Conservation (phyloP, 768 basidiomycete genomes). For the Pisolithus sp. region DNA sequence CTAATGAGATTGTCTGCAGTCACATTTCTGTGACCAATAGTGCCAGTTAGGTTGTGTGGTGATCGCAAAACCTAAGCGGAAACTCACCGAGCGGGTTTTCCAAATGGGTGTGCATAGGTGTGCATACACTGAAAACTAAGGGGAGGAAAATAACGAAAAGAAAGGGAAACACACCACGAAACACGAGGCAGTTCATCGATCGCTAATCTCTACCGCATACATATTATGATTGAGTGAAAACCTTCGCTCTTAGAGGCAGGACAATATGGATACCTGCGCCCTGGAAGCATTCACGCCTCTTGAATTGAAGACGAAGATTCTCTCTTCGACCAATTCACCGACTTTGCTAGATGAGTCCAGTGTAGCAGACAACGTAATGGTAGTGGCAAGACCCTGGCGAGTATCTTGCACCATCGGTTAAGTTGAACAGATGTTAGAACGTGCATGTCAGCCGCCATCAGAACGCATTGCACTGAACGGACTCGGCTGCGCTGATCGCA, state of each 20-base stretch:
- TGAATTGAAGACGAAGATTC: not conserved
- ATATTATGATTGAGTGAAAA: slow-evolving; percentile 3
- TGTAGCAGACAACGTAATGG: too few relatives aligned
- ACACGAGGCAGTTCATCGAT: slow-evolving; percentile 32
- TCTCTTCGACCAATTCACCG: not conserved
- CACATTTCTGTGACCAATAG: too few relatives aligned
- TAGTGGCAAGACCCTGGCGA: not conserved
- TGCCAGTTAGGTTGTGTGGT: too few relatives aligned
- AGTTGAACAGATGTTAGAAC: not conserved
- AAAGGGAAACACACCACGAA: slow-evolving; percentile 15
- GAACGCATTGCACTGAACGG: not conserved
- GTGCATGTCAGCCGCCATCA: not conserved
- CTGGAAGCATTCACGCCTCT: not conserved
- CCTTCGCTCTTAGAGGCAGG: not conserved
- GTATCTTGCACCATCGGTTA: not conserved
- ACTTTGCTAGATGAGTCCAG: too few relatives aligned
- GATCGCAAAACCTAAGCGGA: too few relatives aligned
- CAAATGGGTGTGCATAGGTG: too few relatives aligned
- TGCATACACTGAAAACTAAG: slow-evolving; percentile 2
- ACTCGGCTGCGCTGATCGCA: not conserved
- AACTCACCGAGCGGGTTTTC: too few relatives aligned
- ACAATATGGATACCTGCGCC: not conserved
- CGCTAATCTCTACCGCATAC: slow-evolving; percentile 10
- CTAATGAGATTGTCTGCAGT: too few relatives aligned
- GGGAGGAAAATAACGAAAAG: slow-evolving; percentile 15